Evolutionary conservation across 1,139 yeast species (phyloP), one percentile per base, ranked within the genome.

Genomic region (Pneumocystis jirovecii): DNA sequence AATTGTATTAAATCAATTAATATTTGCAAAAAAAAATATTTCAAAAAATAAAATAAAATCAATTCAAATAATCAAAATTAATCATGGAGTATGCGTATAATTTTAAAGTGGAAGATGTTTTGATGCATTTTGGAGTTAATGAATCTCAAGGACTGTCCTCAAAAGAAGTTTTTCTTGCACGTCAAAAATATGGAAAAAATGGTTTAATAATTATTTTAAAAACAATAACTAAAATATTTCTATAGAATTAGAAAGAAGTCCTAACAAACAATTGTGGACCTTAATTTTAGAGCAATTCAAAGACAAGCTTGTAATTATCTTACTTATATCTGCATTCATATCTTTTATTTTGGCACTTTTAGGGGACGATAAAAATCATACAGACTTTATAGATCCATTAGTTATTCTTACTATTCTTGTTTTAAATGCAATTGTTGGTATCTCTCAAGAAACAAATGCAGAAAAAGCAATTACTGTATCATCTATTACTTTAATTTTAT

Each of bases 371-470:
- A 76, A 73, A 35, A 71, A 73, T 19, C 72, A 73, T 73, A 68
- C 76, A 8, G 73, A 77, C 21, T 72, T 76, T 67, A 75, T 77
- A 17, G 80, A 77, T 66, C 79, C 80, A 1, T 69, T 74, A 12
- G 80, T 77, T 31, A 77, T 77, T 64, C 70, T 77, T 59, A 68
- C 76, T 25, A 77, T 77, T 63, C 70, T 77, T 59, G 70, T 77
- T 10, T 70, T 77, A 60, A 77, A 77, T 67, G 79, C 80, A n/a
- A 71, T 77, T 31, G 79, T 77, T 31, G 80, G 80, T 60, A 79
- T 77, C 15, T 76, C 76, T 59, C 79, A 77, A 68, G 80, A 77
- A 67, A 71, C 73, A n/a, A 74, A 77, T 37, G 80, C 80, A n/a
- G 80, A 77, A 68, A 70, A 73, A 37, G 77, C 79, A 1, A 77